A percentile compares a stretch with the other conserved stretches of the same genome.
Conservation (phyloP, 495 filamentous ascomycete genomes). For the Aspergillus campestris region DNA sequence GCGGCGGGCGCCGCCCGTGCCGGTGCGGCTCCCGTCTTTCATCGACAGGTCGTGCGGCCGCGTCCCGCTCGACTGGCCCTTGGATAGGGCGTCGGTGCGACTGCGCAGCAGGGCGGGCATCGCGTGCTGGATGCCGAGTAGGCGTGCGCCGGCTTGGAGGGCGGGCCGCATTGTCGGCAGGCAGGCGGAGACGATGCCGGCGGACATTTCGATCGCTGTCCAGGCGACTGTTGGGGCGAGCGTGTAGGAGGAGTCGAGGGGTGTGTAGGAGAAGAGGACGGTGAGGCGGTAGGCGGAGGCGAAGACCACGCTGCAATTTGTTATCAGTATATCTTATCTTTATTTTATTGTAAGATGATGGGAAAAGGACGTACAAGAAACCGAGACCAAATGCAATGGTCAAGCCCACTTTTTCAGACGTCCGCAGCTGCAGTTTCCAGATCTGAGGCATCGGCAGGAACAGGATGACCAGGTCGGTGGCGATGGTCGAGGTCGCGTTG, state of each 20-base stretch:
- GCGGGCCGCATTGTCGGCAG: conserved; percentile 35
- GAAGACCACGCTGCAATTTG: conserved; percentile 29
- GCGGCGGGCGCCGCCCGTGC: conserved; percentile 2
- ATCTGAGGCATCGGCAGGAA: conserved; percentile 35
- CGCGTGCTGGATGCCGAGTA: conserved; percentile 7
- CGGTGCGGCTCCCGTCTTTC: conserved; percentile 2
- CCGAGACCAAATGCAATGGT: conserved; percentile 19
- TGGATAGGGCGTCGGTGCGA: neutral
- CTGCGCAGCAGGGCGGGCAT: conserved; percentile 9
- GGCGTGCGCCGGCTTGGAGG: conserved; percentile 8
- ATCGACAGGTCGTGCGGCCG: neutral
- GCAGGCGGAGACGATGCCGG: conserved; percentile 38
- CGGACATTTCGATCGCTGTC: conserved; percentile 38
- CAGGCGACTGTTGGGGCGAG: conserved; percentile 35
- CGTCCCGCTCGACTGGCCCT: conserved; percentile 2
- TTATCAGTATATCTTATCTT: too few species aligned
- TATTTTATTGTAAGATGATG: too few species aligned
- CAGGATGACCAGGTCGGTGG: conserved; percentile 38
- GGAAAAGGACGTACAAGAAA: conserved; percentile 20
- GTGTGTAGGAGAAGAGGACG: conserved; percentile 28
- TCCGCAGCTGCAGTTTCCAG: conserved; percentile 29
- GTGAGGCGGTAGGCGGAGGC: conserved; percentile 28
- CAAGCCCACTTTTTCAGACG: conserved; percentile 15
- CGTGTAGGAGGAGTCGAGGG: conserved; percentile 26
- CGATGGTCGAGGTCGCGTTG: conserved; percentile 39